Evolutionary conservation across 2,329 filamentous ascomycete genomes (phyloP).

Genomic region (Phoma sp.): DNA sequence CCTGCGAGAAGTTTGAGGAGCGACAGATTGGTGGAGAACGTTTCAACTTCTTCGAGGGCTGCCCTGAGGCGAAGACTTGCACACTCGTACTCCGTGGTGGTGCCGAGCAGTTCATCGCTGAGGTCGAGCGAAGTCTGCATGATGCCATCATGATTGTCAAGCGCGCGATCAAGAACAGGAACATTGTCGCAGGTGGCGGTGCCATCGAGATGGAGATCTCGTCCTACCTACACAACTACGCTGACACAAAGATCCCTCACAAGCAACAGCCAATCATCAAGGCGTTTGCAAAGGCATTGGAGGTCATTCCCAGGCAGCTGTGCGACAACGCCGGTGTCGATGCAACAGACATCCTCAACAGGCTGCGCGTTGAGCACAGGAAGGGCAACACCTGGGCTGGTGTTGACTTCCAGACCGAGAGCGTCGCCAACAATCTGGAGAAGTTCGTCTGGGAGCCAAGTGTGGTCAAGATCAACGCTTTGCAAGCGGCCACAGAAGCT

Average conservation of each 20-base stretch:
- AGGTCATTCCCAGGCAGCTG: constrained; percentile 94
- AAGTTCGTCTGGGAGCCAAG: constrained; percentile 97
- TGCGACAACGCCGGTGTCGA: constrained; percentile 99
- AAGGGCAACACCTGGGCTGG: constrained; percentile 93
- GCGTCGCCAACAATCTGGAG: constrained; percentile 91
- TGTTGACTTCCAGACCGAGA: constrained; percentile 92
- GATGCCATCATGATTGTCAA: constrained; percentile 99
- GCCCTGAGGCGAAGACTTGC: constrained; percentile 94
- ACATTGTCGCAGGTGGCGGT: constrained; percentile 93
- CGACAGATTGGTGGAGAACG: constrained; percentile 96
- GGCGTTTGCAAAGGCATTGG: constrained; percentile 94
- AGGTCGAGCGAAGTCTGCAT: constrained; percentile 96
- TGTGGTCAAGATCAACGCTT: constrained; percentile 94
- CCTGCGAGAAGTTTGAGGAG: constrained; percentile 90
- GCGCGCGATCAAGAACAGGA: constrained; percentile 92
- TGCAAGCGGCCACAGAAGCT: constrained; percentile 94
- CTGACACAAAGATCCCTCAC: constrained; percentile 88
- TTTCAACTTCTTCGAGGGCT: constrained; percentile 98
- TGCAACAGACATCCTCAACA: constrained; percentile 96
- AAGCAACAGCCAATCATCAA: constrained; percentile 99
- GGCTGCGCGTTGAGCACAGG: constrained; percentile 92
- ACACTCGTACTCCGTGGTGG: constrained; percentile 93
- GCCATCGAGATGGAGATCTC: constrained; percentile 97
- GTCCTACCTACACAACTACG: constrained; percentile 88
- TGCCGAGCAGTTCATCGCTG: constrained; percentile 98